These are phyloP conservation scores for Lentinula aciculospora DNA, from an alignment of 768 basidiomycete genomes.

Conservation along the genomic window DNA sequence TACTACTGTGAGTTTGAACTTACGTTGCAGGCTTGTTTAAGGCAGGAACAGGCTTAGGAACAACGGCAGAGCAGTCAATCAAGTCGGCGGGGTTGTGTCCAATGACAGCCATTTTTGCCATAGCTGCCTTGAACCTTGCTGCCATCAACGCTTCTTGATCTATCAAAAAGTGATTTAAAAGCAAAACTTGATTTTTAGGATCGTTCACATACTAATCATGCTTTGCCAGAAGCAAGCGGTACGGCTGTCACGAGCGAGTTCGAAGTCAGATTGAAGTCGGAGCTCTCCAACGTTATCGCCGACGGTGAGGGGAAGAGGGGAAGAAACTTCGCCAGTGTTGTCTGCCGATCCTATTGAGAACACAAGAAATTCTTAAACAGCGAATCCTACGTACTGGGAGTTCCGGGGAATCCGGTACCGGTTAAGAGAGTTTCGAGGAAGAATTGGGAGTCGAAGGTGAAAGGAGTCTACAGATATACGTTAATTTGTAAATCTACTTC, in stretches of 20 bases:
- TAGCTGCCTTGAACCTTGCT: slow-evolving; percentile 12
- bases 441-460: slow-evolving; percentile 25
- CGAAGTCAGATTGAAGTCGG: slow-evolving; percentile 23
- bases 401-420: slow-evolving; percentile 21
- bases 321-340: slow-evolving; percentile 18
- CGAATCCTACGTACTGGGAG: slow-evolving; percentile 5
- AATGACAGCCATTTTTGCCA: slow-evolving; percentile 15
- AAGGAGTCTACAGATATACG: slow-evolving; percentile 16
- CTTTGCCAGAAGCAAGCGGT: slow-evolving; percentile 38
- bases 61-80: slow-evolving; percentile 16
- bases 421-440: slow-evolving; percentile 19
- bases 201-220: slow-evolving; percentile 19
- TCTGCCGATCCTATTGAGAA: too few species aligned
- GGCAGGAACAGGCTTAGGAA: slow-evolving; percentile 17
- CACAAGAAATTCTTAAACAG: neutral
- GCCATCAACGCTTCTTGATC: slow-evolving; percentile 8
- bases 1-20: neutral
- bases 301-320: slow-evolving; percentile 11
- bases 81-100: slow-evolving; percentile 12
- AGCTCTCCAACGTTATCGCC: slow-evolving; percentile 17
- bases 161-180: neutral
- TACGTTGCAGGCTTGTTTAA: neutral
- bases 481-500: neutral
- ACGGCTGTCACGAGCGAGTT: slow-evolving; percentile 19
- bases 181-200: neutral